Evolutionary conservation across 108 stramenopile genomes (phyloP).

Genomic region (Conticribra guillardii): DNA sequence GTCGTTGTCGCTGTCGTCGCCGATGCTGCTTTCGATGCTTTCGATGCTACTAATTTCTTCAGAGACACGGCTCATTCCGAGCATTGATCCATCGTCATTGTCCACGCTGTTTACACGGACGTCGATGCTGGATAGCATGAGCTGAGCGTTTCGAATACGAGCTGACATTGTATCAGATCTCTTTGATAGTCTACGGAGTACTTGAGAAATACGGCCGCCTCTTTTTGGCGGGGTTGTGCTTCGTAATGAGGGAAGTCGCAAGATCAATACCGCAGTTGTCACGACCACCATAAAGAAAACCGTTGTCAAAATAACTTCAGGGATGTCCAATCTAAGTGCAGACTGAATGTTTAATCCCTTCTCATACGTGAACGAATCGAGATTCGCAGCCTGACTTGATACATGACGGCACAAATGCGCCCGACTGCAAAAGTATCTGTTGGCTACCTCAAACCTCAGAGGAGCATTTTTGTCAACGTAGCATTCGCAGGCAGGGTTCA

Average conservation of each 20-base stretch:
- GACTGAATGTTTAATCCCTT: constrained; percentile 15
- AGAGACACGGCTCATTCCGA: neutral
- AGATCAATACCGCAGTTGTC: neutral
- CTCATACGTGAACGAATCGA: constrained; percentile 12
- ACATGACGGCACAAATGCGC: constrained; percentile 17
- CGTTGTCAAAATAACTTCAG: neutral
- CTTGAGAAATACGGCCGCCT: neutral
- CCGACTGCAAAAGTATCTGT: constrained; percentile 23
- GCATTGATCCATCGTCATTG: neutral
- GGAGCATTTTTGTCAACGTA: constrained; percentile 26
- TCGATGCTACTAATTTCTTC: neutral
- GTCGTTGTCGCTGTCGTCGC: neutral
- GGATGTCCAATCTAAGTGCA: neutral
- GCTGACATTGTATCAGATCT: neutral
- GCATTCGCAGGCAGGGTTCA: constrained; percentile 29
- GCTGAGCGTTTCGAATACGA: neutral
- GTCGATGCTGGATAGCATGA: neutral
- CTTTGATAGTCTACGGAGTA: neutral
- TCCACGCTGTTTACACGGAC: neutral
- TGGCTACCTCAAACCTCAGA: neutral
- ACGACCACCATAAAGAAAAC: neutral
- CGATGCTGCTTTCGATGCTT: neutral
- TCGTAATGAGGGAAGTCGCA: neutral
- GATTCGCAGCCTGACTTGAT: constrained; percentile 9
- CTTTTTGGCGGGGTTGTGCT: neutral